Conservation (phyloP, 164 flowering plant genomes). For the Tinospora cordifolia region DNA sequence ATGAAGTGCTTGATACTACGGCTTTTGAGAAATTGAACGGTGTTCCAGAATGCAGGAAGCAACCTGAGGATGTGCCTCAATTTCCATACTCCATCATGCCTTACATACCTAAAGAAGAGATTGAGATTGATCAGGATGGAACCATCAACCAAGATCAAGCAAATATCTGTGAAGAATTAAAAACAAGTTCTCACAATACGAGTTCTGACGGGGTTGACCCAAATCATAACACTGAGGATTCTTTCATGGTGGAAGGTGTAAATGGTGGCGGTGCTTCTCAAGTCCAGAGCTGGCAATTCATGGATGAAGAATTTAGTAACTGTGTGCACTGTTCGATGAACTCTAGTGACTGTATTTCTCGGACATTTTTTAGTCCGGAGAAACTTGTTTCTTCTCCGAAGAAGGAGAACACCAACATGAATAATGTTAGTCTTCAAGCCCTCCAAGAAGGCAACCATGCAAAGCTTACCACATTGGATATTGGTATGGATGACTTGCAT, state of each 20-base stretch:
- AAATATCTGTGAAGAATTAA: conserved; percentile 24
- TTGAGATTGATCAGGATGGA: conserved; percentile 22
- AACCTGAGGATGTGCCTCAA: conserved; percentile 3
- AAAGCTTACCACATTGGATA: conserved; percentile 35
- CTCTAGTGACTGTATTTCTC: conserved; percentile 66
- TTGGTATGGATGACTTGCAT: conserved; percentile 41
- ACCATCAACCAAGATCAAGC: conserved; percentile 14
- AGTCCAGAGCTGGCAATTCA: conserved; percentile 58
- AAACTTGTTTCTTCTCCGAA: conserved; percentile 21
- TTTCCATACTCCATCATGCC: conserved; percentile 4
- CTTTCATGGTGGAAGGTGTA: conserved; percentile 45
- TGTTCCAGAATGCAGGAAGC: conserved; percentile 12
- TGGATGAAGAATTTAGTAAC: conserved; percentile 61
- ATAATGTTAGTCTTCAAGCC: conserved; percentile 19
- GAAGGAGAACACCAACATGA: conserved; percentile 21
- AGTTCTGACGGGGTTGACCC: conserved; percentile 46
- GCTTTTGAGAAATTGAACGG: conserved; percentile 25
- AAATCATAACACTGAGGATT: conserved; percentile 44
- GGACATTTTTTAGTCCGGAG: conserved; percentile 36
- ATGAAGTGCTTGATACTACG: conserved; percentile 23
- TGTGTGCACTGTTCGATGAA: conserved; percentile 42
- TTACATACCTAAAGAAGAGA: conserved; percentile 18
- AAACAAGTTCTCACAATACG: conserved; percentile 35
- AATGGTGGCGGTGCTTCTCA: conserved; percentile 50
- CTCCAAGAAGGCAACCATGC: conserved; percentile 37